These are phyloP conservation scores for Aspergillus fischeri DNA, from an alignment of 2,329 filamentous ascomycete species.

Conservation along the genomic window DNA sequence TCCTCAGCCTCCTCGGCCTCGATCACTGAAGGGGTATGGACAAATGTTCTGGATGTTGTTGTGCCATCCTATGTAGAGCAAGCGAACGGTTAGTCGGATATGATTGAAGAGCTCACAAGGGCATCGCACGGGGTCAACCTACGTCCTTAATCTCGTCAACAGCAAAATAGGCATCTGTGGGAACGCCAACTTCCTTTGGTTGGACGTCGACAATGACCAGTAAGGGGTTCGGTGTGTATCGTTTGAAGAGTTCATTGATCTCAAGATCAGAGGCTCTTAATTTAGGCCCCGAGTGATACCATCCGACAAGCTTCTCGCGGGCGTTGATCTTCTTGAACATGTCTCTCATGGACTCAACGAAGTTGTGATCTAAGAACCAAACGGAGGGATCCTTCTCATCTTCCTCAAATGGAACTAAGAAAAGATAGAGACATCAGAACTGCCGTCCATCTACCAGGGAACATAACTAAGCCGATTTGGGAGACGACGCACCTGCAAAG, in stretches of 20 bases:
- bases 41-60: constrained; percentile 93
- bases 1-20: constrained; percentile 98
- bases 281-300: constrained; percentile 98
- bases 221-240: constrained; percentile 94
- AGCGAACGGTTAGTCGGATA: not conserved
- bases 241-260: constrained; percentile 99
- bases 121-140: constrained; percentile 34
- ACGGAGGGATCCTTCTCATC: constrained; percentile 98
- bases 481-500: constrained; percentile 72
- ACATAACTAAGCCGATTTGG: not conserved
- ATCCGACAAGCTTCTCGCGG: constrained; percentile 96
- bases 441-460: not conserved
- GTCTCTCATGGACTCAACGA: constrained; percentile 98
- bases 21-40: constrained; percentile 96
- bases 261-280: constrained; percentile 92
- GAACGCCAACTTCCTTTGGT: constrained; percentile 94
- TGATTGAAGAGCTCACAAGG: not conserved
- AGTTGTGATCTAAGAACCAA: constrained; percentile 99
- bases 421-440: constrained; percentile 18
- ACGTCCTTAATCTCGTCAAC: constrained; percentile 99
- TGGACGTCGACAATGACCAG: constrained; percentile 98
- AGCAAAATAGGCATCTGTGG: constrained; percentile 97
- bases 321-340: constrained; percentile 99
- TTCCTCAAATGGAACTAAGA: constrained; percentile 97
- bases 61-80: constrained; percentile 71